Conservation (phyloP, 2,329 filamentous ascomycete genomes). For the Fusarium ambrosium region DNA sequence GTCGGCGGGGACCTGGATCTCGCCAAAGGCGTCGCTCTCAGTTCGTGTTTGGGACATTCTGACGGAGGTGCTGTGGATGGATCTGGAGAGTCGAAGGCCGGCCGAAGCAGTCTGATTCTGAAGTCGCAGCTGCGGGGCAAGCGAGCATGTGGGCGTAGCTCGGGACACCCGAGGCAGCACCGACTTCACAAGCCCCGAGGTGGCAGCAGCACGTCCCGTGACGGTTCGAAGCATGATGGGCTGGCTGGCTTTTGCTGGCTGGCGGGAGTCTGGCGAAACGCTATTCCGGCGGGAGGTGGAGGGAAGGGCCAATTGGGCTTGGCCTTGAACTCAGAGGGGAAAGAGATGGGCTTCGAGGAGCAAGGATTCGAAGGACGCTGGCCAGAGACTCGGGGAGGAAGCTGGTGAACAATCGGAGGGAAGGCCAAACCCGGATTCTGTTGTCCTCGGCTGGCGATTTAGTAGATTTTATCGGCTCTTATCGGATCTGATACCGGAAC, state of each 20-base stretch:
- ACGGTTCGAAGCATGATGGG: conserved; percentile 48
- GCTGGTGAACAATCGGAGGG: conserved; percentile 19
- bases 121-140: conserved; percentile 44
- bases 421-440: conserved; percentile 22
- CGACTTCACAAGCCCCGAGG: conserved; percentile 43
- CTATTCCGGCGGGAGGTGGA: conserved; percentile 25
- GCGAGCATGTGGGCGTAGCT: conserved; percentile 44
- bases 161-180: conserved; percentile 44
- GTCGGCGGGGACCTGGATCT: conserved; percentile 90
- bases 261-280: conserved; percentile 22
- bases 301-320: conserved; percentile 31
- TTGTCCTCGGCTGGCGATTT: conserved; percentile 24
- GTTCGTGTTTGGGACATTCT: conserved; percentile 76
- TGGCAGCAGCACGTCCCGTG: conserved; percentile 43
- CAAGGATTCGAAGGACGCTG: background rate
- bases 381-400: background rate
- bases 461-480: conserved; percentile 33
- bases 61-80: conserved; percentile 60
- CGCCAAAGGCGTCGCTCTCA: conserved; percentile 98
- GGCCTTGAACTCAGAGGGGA: conserved; percentile 5
- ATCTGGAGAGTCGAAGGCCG: conserved; percentile 41
- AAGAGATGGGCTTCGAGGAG: conserved; percentile 6
- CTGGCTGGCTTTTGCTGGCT: background rate
- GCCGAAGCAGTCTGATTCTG: conserved; percentile 30
- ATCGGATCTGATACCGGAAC: background rate